Conservation (phyloP, 768 basidiomycete species). For the Naganishia antarctica region DNA sequence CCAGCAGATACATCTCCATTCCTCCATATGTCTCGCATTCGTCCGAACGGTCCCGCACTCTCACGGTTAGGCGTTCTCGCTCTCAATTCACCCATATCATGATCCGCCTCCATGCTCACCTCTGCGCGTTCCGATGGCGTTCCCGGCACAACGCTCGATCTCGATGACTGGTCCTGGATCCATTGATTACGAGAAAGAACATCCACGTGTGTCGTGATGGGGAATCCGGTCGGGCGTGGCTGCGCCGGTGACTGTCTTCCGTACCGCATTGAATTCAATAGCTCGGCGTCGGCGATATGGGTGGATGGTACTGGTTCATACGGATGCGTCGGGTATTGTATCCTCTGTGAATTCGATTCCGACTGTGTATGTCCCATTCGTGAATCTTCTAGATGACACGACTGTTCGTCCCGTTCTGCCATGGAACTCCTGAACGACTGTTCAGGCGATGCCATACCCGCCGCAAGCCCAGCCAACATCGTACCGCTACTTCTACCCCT, state of each 20-base stretch:
- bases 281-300: neutral
- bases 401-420: neutral
- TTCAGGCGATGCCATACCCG: conserved; percentile 12
- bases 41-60: too few species aligned
- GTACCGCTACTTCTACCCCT: neutral
- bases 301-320: neutral
- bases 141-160: conserved; percentile 9
- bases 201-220: neutral
- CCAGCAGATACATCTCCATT: too few species aligned
- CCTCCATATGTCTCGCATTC: too few species aligned
- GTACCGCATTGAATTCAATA: neutral
- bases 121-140: conserved; percentile 14
- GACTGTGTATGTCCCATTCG: too few species aligned
- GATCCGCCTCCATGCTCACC: neutral
- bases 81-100: neutral
- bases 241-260: too few species aligned
- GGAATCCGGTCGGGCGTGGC: neutral
- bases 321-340: neutral
- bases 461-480: conserved; percentile 2
- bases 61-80: neutral
- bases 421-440: conserved; percentile 4
- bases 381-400: too few species aligned
- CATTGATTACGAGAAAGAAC: neutral
- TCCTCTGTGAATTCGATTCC: neutral
- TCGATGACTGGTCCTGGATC: neutral